Evolutionary conservation across 108 stramenopile species (phyloP).

Genomic region (Fragilaria crotonensis): DNA sequence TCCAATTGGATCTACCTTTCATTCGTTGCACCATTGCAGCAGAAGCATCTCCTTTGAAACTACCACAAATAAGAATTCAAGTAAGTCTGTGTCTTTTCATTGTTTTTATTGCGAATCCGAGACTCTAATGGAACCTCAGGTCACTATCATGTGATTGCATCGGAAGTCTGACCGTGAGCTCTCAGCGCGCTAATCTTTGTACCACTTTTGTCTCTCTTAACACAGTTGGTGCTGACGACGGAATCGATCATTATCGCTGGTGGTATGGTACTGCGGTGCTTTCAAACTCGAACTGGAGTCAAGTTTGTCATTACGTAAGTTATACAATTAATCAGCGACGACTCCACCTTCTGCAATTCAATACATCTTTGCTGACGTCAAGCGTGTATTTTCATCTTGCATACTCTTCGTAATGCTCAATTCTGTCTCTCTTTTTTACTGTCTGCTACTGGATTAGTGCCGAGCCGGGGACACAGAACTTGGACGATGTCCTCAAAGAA

Average conservation of each 20-base stretch:
- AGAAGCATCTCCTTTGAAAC: constrained; percentile 63
- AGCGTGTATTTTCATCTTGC: background rate
- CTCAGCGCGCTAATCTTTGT: no score
- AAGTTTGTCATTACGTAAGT: constrained; percentile 87
- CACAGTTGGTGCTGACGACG: constrained; percentile 63
- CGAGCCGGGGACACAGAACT: constrained; percentile 50
- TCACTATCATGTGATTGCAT: no score
- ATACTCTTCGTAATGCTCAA: background rate
- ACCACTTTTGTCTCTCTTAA: background rate
- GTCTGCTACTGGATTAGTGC: constrained; percentile 26
- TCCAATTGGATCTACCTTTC: constrained; percentile 84
- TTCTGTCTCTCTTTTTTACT: background rate
- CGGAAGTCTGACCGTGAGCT: no score
- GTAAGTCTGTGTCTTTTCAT: constrained; percentile 22
- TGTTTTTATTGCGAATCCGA: background rate
- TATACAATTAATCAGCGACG: no score
- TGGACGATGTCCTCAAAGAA: constrained; percentile 61
- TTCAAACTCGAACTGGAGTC: constrained; percentile 80
- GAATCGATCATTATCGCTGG: constrained; percentile 77
- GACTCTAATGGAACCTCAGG: no score
- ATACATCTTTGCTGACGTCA: background rate
- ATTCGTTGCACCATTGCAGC: constrained; percentile 81
- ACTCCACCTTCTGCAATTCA: background rate
- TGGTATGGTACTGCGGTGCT: constrained; percentile 57
- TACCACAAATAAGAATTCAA: constrained; percentile 58